Base-by-base conservation (phyloP, 306 rosid species). In the Gillenia trifoliata region DNA sequence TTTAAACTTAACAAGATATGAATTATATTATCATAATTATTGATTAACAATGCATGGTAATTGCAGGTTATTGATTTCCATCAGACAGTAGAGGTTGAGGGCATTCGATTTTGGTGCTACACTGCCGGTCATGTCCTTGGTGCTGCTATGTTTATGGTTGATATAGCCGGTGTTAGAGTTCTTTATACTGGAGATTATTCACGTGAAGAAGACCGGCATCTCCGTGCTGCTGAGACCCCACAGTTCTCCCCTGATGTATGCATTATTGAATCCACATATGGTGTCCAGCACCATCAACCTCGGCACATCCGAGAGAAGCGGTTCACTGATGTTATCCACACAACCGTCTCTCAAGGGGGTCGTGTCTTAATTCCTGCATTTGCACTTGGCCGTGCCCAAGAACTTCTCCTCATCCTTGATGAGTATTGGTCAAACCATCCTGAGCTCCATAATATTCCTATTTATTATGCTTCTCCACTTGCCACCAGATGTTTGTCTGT, bases 111-210 rank as follows among this genome's bases (percentile, higher is more conserved):
- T 86, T 91, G 98, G 98, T 93, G 98, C 80, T 93, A 93, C 81
- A 85, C 96, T 76, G 98, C 98, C 4, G 98, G 98, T 68, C 97
- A 93, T 74, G 97, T 93, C 70, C 96, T 93, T 76, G 98, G 98
- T 80, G 98, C 98, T 85, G 98, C 98, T 70, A 93, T 93, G 98
- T 93, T 93, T 76, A 93, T 93, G 98, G 98, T 93, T 79, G 98
- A 93, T 80, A 89, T 93, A 25, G 98, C 96, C 4, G 94, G 98
- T 64, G 96, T 93, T 70, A 83, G 98, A 68, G 91, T 93, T 57
- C 86, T 93, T 30, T 93, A 93, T 82, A 93, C 97, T n/a, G 98
- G 98, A 75, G 98, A 93, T 62, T 93, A 91, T 82, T 93, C 98
- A 3, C 98, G 97, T 30, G 98, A 91, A 82, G 98, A 93, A 80